Conservation (phyloP, 495 filamentous ascomycete genomes). For the Penicilliopsis zonata region DNA sequence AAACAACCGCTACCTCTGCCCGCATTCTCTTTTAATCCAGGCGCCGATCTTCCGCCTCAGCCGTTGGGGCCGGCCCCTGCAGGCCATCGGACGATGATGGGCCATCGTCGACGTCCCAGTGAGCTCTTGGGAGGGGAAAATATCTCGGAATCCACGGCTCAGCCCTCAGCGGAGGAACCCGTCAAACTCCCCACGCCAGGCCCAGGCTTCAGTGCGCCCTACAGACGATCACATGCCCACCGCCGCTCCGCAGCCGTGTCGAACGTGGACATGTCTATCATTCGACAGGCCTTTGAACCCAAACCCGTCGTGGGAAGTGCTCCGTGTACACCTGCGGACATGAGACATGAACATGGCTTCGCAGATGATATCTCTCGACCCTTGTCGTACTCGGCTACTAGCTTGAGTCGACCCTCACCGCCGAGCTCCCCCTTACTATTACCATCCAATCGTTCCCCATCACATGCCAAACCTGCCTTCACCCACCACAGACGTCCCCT, state of each 20-base stretch:
- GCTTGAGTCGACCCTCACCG: slow-evolving; percentile 18
- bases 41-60: slow-evolving; percentile 17
- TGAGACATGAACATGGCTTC: slow-evolving; percentile 12
- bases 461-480: slow-evolving; percentile 24
- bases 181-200: slow-evolving; percentile 34
- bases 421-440: slow-evolving; percentile 25
- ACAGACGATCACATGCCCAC: slow-evolving; percentile 65
- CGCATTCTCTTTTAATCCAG: slow-evolving; percentile 56
- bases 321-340: slow-evolving; percentile 53
- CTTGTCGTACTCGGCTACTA: slow-evolving; percentile 23
- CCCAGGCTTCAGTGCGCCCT: slow-evolving; percentile 33
- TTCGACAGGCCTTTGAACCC: slow-evolving; percentile 45
- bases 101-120: slow-evolving; percentile 63
- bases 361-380: slow-evolving; percentile 21
- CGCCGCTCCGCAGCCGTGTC: slow-evolving; percentile 79
- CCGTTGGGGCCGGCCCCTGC: slow-evolving; percentile 17
- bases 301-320: slow-evolving; percentile 46
- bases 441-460: slow-evolving; percentile 23
- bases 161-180: slow-evolving; percentile 30
- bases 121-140: slow-evolving; percentile 72
- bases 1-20: slow-evolving; percentile 37
- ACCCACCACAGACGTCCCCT: slow-evolving; percentile 55
- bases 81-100: slow-evolving; percentile 25
- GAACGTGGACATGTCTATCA: slow-evolving; percentile 65
- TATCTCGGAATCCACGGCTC: too few species aligned